These are phyloP conservation scores for Fusarium buharicum DNA, from an alignment of 2,329 filamentous ascomycete genomes.

Conservation along the genomic window DNA sequence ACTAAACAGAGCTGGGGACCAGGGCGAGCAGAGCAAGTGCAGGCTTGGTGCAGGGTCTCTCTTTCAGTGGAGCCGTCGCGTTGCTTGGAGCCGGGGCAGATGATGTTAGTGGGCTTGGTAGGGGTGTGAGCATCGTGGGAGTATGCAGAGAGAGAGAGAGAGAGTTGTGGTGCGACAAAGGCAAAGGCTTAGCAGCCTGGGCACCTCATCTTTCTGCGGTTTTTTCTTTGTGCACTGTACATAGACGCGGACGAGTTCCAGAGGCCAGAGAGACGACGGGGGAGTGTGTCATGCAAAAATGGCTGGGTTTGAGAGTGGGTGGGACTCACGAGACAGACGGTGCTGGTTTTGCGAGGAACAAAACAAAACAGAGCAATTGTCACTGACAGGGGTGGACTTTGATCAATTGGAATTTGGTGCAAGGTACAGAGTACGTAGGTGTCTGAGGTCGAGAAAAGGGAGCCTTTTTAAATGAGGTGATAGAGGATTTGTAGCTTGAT, in stretches of 20 bases:
- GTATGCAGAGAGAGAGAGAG: background rate
- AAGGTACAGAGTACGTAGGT: background rate
- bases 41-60: constrained; percentile 17
- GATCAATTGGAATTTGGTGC: constrained; percentile 27
- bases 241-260: background rate
- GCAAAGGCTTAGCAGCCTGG: constrained; percentile 2
- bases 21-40: constrained; percentile 7
- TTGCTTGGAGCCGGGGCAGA: constrained; percentile 18
- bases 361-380: constrained; percentile 30
- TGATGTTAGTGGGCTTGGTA: constrained; percentile 8
- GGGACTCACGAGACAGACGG: constrained; percentile 30
- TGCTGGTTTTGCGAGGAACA: constrained; percentile 26
- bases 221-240: constrained; percentile 37
- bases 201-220: constrained; percentile 6
- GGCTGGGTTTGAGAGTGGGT: constrained; percentile 18
- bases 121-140: constrained; percentile 2
- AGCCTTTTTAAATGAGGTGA: constrained; percentile 6
- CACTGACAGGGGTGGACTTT: constrained; percentile 16
- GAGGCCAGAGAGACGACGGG: constrained; percentile 3
- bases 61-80: constrained; percentile 13
- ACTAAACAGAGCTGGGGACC: constrained; percentile 1
- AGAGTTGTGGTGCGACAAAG: constrained; percentile 13
- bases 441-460: constrained; percentile 21
- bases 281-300: constrained; percentile 12
- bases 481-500: background rate